Conservation (phyloP, 352 stramenopile genomes). For the Globisporangium acanthophoron region DNA sequence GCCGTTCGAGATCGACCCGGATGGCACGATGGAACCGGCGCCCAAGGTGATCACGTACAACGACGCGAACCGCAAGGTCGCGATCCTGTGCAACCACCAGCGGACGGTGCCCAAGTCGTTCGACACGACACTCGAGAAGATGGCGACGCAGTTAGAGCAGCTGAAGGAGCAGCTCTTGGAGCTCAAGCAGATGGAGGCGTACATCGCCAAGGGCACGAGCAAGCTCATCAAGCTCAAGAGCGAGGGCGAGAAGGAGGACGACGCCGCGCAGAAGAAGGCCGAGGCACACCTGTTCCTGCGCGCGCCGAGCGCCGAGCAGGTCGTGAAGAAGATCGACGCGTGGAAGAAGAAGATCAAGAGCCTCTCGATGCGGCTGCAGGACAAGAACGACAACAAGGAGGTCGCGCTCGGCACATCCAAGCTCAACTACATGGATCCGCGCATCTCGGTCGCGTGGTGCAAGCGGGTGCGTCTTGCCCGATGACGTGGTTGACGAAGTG, state of each 20-base stretch:
- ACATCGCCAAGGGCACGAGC: conserved; percentile 85
- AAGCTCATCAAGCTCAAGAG: conserved; percentile 91
- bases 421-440: conserved; percentile 99
- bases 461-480: conserved; percentile 91
- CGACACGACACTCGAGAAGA: conserved; percentile 92
- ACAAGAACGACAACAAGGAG: conserved; percentile 99
- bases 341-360: conserved; percentile 94
- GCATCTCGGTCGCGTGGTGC: conserved; percentile 99
- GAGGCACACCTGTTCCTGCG: conserved; percentile 94
- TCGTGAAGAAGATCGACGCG: conserved; percentile 92
- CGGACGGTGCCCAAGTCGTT: conserved; percentile 97
- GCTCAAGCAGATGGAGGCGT: conserved; percentile 90
- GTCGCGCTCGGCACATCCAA: conserved; percentile 98
- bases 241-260: conserved; percentile 76
- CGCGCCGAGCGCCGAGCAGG: conserved; percentile 87
- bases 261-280: conserved; percentile 86
- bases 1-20: conserved; percentile 42
- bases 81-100: conserved; percentile 99
- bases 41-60: conserved; percentile 99
- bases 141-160: conserved; percentile 89
- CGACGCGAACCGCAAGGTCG: conserved; percentile 99
- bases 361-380: conserved; percentile 90
- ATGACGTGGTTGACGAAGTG: background rate
- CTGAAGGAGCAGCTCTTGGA: conserved; percentile 94
- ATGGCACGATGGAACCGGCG: conserved; percentile 58